Base-by-base conservation (phyloP, 768 basidiomycete genomes). In the Rhodotorula toruloides region DNA sequence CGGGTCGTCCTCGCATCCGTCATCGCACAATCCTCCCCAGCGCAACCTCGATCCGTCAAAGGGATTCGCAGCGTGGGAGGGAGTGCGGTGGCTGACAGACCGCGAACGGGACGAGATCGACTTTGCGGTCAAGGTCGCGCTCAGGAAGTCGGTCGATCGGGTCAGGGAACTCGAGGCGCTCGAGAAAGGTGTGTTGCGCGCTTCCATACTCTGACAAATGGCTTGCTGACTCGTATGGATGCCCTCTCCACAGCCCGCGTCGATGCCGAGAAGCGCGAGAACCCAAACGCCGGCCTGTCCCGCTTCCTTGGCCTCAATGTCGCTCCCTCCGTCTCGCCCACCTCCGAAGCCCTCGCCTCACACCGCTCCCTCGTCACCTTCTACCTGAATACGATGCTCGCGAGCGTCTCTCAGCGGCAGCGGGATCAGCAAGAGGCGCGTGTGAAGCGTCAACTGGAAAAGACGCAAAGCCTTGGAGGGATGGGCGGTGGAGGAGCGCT, bases 21-120 rank as follows among this genome's bases (percentile, higher is more conserved):
- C 36, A 17, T 8, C 13, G n/a, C 1, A n/a, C 22, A 58, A 29
- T 17, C 60, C n/a, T n/a, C 65, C 32, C 14, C 47, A 58, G 11
- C 32, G 65, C 58, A 25, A 69, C 56, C 21, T 70, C 65, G 47
- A 50, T 43, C 27, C 58, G 8, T 32, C 52, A 11, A 62, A 63
- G 19, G 71, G 73, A 19, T 66, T 78, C 62, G 67, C 64, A 32
- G 70, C 68, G 29, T 77, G 75, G 74, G 73, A 77, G 44, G 71
- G 69, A 27, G 76, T 76, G 19, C 77, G 76, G 54, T 76, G 73
- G 54, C 82, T 99, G 11, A 85, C 85, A 14, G 92, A 97, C 75
- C 85, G 90, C 68, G 93, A 99, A 77, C 82, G 93, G 67, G 93
- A 97, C 78, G 91, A 96, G 79, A 89, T 99, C 58, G 96, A 99